Evolutionary conservation across 2,329 filamentous ascomycete species (phyloP).

Genomic region (Phialophora expanda): DNA sequence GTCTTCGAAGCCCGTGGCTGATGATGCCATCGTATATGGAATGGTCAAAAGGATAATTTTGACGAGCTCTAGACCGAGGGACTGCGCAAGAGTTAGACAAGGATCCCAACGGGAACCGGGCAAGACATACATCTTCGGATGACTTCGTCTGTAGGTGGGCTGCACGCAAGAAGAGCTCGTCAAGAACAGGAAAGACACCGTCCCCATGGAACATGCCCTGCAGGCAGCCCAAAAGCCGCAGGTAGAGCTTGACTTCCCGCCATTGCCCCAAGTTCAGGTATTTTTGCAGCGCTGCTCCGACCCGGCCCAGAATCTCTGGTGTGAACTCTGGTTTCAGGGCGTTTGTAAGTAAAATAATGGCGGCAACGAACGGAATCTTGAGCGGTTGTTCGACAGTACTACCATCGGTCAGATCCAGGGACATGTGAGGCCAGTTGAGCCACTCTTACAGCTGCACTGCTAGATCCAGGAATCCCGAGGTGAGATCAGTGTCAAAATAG

Average conservation of each 20-base stretch:
- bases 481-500: slow-evolving; percentile 81
- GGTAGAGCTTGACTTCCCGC: slow-evolving; percentile 86
- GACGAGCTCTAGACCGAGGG: slow-evolving; percentile 79
- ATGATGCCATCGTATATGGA: slow-evolving; percentile 81
- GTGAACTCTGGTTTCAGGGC: slow-evolving; percentile 75
- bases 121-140: slow-evolving; percentile 78
- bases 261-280: slow-evolving; percentile 76
- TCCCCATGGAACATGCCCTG: slow-evolving; percentile 81
- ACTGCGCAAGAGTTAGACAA: slow-evolving; percentile 47
- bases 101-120: neutral
- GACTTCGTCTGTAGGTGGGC: slow-evolving; percentile 91
- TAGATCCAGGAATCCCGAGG: slow-evolving; percentile 73
- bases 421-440: neutral
- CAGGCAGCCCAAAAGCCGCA: slow-evolving; percentile 87
- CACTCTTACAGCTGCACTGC: slow-evolving; percentile 70
- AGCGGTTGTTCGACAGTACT: slow-evolving; percentile 86
- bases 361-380: slow-evolving; percentile 94
- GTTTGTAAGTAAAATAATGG: slow-evolving; percentile 80
- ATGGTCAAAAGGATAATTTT: slow-evolving; percentile 96
- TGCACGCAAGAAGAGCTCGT: slow-evolving; percentile 89
- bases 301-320: slow-evolving; percentile 69
- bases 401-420: slow-evolving; percentile 19
- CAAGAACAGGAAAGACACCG: slow-evolving; percentile 81
- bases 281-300: slow-evolving; percentile 66
- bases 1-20: slow-evolving; percentile 65